These are phyloP conservation scores for Uronychia binucleata DNA, from an alignment of 73 alveolate species.

Conservation along the genomic window DNA sequence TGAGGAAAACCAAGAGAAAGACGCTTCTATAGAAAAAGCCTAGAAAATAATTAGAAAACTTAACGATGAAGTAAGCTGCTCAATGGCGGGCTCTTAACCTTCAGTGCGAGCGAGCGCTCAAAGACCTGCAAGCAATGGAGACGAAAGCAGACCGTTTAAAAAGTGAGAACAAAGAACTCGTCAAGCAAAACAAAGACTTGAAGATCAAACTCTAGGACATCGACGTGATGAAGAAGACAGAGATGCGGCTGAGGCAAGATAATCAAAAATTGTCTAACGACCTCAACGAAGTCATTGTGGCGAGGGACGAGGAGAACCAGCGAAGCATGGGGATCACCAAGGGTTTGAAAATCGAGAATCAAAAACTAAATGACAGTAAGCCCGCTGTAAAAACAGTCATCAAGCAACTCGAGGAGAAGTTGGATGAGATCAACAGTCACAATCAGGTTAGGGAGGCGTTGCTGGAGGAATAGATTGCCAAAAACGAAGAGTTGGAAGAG, in stretches of 20 bases:
- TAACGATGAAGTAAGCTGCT: constrained; percentile 9
- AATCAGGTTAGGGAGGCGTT: constrained; percentile 17
- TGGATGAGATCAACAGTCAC: constrained; percentile 17
- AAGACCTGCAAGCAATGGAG: constrained; percentile 18
- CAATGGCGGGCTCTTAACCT: not conserved
- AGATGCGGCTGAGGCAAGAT: constrained; percentile 3
- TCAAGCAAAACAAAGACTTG: constrained; percentile 3
- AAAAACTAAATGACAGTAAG: not conserved
- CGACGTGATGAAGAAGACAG: constrained; percentile 16
- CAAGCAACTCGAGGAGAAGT: not conserved
- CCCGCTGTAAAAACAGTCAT: not conserved
- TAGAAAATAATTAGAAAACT: constrained; percentile 20
- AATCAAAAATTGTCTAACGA: constrained; percentile 16
- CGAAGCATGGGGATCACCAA: not conserved
- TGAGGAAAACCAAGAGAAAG: constrained; percentile 10
- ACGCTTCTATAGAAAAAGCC: constrained; percentile 25
- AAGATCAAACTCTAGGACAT: constrained; percentile 15
- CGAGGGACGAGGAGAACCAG: constrained; percentile 12
- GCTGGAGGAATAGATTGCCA: constrained; percentile 21
- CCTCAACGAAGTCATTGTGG: constrained; percentile 3
- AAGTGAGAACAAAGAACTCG: constrained; percentile 14
- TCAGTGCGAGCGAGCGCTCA: constrained; percentile 23
- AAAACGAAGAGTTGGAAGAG: constrained; percentile 20
- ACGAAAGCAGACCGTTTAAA: not conserved
- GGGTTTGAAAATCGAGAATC: not conserved